These are phyloP conservation scores for Mycena sanguinolenta DNA, from an alignment of 768 basidiomycete species.

Conservation along the genomic window DNA sequence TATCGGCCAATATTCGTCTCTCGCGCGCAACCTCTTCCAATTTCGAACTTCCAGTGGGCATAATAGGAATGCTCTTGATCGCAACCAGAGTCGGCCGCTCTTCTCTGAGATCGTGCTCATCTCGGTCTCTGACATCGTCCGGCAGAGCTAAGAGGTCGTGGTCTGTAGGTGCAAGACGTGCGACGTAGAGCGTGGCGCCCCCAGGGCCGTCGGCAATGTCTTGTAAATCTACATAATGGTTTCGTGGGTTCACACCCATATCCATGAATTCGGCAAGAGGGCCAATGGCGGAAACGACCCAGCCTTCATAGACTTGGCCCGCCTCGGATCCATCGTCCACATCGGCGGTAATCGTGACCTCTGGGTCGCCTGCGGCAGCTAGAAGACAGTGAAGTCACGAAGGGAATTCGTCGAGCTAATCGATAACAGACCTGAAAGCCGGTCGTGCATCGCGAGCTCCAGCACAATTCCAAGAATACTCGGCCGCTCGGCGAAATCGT, in stretches of 20 bases:
- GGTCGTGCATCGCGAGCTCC: conserved; percentile 18
- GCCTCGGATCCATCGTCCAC: neutral
- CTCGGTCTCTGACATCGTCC: neutral
- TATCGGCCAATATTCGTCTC: conserved; percentile 51
- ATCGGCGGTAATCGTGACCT: neutral
- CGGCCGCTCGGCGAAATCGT: conserved; percentile 20
- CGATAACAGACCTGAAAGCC: neutral
- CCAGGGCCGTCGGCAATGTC: conserved; percentile 70
- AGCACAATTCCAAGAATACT: conserved; percentile 31
- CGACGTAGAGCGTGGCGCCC: conserved; percentile 57
- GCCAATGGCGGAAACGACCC: conserved; percentile 52
- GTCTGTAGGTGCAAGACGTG: neutral
- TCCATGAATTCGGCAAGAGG: conserved; percentile 56
- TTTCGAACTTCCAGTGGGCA: conserved; percentile 53
- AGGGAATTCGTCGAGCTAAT: neutral
- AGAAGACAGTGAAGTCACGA: neutral
- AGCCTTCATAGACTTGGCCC: conserved; percentile 45
- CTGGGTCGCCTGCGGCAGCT: neutral
- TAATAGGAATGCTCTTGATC: conserved; percentile 62
- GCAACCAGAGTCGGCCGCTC: conserved; percentile 54
- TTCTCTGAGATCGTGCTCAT: conserved; percentile 1
- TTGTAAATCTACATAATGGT: conserved; percentile 58
- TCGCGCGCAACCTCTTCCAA: conserved; percentile 60
- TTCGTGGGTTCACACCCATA: conserved; percentile 52
- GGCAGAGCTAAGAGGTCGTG: neutral